Base-by-base conservation (phyloP, 768 basidiomycete species). In the Boletus reticuloceps region DNA sequence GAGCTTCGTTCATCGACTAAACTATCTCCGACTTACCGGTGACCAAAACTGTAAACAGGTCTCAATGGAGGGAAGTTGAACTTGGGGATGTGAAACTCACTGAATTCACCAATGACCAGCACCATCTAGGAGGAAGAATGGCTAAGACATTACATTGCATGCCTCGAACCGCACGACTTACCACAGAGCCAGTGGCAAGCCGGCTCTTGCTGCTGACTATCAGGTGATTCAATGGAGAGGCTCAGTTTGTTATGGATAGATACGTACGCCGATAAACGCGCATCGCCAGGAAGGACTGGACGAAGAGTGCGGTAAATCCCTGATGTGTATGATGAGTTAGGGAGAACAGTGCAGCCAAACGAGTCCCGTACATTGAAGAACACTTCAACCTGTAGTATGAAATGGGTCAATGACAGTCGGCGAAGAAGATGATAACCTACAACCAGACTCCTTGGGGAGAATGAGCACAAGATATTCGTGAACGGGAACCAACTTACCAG, bases 251-350 rank as follows among this genome's bases (percentile, higher is more conserved):
- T 34, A 47, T 32, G 5, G 11, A 4, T 13, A 12, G 14, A 20
- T 34, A 70, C 79, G 47, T 63, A 81, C 80, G 64, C 46, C 72
- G 74, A 74, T 80, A 84, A 1, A 85, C 75, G 0, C 83, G 79
- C 61, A 77, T 72, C 0, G 78, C 69, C 52, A 83, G 74, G 69
- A 84, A 85, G 16, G 80, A 75, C 70, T 85, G 84, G 1, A 84
- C 84, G 34, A 83, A 68, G n/a, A 76, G 71, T 3, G 77, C 82
- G 5, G 82, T 84, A 36, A 83, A 65, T 25, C 78, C 69, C 68
- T 69, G n/a, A 10, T 10, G 17, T 4, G 13, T 32, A 25, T 19
- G 38, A 34, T 67, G 32, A 65, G 47, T 8, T 4, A 17, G 6
- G n/a, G 22, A 27, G 13, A 14, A 19, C 1, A 19, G 8, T 1